These are phyloP conservation scores for Pisolithus microcarpus DNA, from an alignment of 768 basidiomycete genomes.

Conservation along the genomic window DNA sequence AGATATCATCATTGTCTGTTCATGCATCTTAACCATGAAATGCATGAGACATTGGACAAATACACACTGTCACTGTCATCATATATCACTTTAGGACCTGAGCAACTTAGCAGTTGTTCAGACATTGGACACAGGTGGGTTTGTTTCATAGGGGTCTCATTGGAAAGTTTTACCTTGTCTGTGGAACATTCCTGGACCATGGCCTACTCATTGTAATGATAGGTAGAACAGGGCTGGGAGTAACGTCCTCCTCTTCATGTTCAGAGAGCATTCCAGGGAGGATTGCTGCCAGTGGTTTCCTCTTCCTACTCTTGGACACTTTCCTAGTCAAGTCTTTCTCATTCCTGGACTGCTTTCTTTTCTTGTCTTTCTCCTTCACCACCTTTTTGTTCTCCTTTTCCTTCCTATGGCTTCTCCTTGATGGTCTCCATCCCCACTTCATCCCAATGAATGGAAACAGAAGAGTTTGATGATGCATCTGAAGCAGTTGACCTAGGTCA, in stretches of 20 bases:
- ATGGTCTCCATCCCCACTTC: constrained; percentile 42
- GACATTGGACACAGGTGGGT: constrained; percentile 51
- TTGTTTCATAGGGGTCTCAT: constrained; percentile 33
- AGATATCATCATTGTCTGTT: constrained; percentile 45
- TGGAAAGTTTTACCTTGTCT: constrained; percentile 7
- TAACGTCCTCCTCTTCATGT: constrained; percentile 8
- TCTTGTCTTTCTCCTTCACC: constrained; percentile 27
- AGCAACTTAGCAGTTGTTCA: constrained; percentile 50
- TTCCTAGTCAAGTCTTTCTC: constrained; percentile 39
- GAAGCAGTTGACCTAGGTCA: constrained; percentile 41
- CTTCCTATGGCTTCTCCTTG: constrained; percentile 37
- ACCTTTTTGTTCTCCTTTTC: constrained; percentile 28
- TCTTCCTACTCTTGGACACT: constrained; percentile 43
- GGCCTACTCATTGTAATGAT: constrained; percentile 45
- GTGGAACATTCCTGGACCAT: constrained; percentile 43
- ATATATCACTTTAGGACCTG: constrained; percentile 43
- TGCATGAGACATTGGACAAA: not conserved
- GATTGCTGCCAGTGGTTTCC: constrained; percentile 50
- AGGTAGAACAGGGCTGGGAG: constrained; percentile 8
- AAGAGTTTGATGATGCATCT: constrained; percentile 34
- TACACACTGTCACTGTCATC: constrained; percentile 40
- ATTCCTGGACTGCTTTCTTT: constrained; percentile 23
- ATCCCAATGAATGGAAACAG: constrained; percentile 42
- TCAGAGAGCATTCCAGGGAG: constrained; percentile 41
- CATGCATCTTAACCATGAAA: not conserved